Evolutionary conservation across 2,329 filamentous ascomycete species (phyloP), one percentile per base, ranked within the genome.

Genomic region (Dactylellina sp.): DNA sequence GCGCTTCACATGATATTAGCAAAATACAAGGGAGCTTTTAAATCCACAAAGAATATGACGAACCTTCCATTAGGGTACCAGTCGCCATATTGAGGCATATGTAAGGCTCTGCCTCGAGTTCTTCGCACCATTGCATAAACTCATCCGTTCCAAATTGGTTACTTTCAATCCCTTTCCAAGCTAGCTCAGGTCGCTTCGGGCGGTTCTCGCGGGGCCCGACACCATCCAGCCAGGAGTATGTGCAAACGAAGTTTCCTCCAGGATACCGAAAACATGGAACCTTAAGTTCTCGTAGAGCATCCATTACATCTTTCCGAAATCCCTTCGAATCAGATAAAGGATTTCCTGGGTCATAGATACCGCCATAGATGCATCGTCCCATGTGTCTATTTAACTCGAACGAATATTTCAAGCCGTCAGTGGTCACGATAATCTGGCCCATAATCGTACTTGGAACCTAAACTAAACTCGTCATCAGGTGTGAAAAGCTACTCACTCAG

Each of bases 71-170:
- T n/a, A 80, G 76, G 14, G 77, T 88, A 75, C 90, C 91, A 1
- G 91, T 95, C 65, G 91, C 91, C 80, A 95, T 89, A 83, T 95
- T 95, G 66, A 95, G 83, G 75, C 87, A 89, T 42, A 95, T 84
- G 80, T 93, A 95, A 2, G 91, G 91, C 83, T 93, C 89, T 0
- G 91, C 90, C 22, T 87, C 87, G 6, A 93, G 86, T 7, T 86
- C 83, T 76, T 89, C 85, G 76, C 91, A 92, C 91, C 91, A 94
- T 77, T 89, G 85, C 85, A 95, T 87, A 81, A 95, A 95, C 83
- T 95, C 92, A 80, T 95, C 91, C 0, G 91, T 95, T 66, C 91
- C 91, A 78, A 95, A 93, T 75, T 89, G 84, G 80, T 95, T 95
- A 25, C 85, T 87, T 82, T 95, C 92, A 0, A 86, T 86, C 35